phyloP scores from a whole-genome alignment of 306 rosid species.

The Lagenaria siceraria region DNA sequence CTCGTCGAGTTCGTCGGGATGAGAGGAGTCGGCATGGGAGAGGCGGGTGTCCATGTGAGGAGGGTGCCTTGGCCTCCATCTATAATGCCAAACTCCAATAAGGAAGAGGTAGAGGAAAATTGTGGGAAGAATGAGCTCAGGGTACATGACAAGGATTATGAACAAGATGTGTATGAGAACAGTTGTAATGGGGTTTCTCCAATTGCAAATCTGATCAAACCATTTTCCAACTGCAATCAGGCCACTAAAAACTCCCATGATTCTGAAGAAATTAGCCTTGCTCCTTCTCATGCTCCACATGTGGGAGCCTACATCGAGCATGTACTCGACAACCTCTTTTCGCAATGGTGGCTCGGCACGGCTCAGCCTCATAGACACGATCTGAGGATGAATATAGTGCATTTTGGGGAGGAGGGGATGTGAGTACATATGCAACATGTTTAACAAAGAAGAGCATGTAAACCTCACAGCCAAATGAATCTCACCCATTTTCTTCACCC shows the following conservation, averaged over 20 bases:
- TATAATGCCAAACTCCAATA: conserved; percentile 65
- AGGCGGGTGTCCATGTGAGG: conserved; percentile 78
- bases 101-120: conserved; percentile 64
- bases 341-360: conserved; percentile 63
- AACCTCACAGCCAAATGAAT: conserved; percentile 70
- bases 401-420: conserved; percentile 57
- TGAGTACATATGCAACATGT: conserved; percentile 70
- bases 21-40: conserved; percentile 47
- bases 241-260: conserved; percentile 59
- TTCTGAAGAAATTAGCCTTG: conserved; percentile 65
- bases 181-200: conserved; percentile 63
- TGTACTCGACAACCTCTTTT: conserved; percentile 59
- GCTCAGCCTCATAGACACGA: conserved; percentile 47
- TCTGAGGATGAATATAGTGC: conserved; percentile 62
- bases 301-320: conserved; percentile 60
- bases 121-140: conserved; percentile 62
- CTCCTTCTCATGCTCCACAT: conserved; percentile 79
- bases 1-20: conserved; percentile 57
- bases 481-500: conserved; percentile 75
- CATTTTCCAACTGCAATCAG: conserved; percentile 57
- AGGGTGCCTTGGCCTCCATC: conserved; percentile 78
- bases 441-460: conserved; percentile 53
- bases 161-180: conserved; percentile 51
- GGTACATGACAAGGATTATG: conserved; percentile 61
- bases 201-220: conserved; percentile 64